phyloP scores from a whole-genome alignment of 2,329 filamentous ascomycete genomes.

The Phialophora verrucosa region DNA sequence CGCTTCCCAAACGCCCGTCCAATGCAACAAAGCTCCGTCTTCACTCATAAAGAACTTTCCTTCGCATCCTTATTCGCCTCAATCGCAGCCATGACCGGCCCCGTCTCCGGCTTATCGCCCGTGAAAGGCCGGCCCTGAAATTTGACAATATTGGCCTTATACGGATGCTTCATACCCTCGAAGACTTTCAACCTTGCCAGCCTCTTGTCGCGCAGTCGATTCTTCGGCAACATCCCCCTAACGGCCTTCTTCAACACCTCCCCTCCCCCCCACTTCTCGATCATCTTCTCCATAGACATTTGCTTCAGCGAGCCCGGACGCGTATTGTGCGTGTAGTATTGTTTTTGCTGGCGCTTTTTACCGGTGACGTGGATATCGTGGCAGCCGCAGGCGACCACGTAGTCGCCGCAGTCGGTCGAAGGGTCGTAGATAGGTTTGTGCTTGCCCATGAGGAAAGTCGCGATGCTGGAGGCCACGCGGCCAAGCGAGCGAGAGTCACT shows the following conservation, averaged over 20 bases:
- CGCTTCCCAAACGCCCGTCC: conserved; percentile 1
- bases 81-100: conserved; percentile 32
- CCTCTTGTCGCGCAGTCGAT: conserved; percentile 84
- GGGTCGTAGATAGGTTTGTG: conserved; percentile 98
- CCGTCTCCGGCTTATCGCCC: conserved; percentile 20
- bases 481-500: conserved; percentile 55
- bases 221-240: conserved; percentile 97
- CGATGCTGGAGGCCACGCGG: conserved; percentile 55
- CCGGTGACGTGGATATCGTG: conserved; percentile 85
- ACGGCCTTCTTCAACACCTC: conserved; percentile 93
- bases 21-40: conserved; percentile 19
- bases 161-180: conserved; percentile 90
- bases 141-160: conserved; percentile 82
- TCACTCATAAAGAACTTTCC: conserved; percentile 6
- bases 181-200: conserved; percentile 92
- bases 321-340: conserved; percentile 93
- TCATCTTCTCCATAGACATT: conserved; percentile 93
- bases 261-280: conserved; percentile 89
- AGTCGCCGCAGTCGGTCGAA: conserved; percentile 98
- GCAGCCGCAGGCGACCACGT: conserved; percentile 93
- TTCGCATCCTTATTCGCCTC: conserved; percentile 27
- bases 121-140: conserved; percentile 63
- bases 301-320: conserved; percentile 83
- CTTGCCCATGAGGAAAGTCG: conserved; percentile 76
- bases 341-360: conserved; percentile 90